Percentiles rank a stretch among this genome's conserved stretches.
Evolutionary conservation across 495 filamentous ascomycete genomes (phyloP).

Genomic region (Talaromyces trachyspermus): DNA sequence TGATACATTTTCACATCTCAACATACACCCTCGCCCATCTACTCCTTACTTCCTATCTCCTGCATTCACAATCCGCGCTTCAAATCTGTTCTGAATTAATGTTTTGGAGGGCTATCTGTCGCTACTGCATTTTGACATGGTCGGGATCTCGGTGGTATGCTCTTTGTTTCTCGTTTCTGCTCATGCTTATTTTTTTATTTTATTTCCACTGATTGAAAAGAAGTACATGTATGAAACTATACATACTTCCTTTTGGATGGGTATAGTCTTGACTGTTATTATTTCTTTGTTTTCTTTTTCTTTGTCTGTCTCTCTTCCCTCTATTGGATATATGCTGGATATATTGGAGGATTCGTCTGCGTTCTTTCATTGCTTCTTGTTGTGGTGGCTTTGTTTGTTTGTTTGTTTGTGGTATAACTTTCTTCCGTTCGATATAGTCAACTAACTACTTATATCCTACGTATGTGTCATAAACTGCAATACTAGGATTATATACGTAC

Average conservation of each 20-base stretch:
- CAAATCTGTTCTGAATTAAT: slow-evolving; percentile 1
- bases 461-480: too few species aligned
- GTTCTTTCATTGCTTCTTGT: neutral
- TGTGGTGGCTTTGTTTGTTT: too few species aligned
- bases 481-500: too few species aligned
- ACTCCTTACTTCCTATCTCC: too few species aligned
- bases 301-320: neutral
- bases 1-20: neutral
- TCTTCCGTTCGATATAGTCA: too few species aligned
- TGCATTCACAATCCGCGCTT: neutral
- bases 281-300: neutral
- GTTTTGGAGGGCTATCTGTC: slow-evolving; percentile 8
- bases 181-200: slow-evolving; percentile 2
- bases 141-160: slow-evolving; percentile 6
- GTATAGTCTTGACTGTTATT: neutral
- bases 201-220: too few species aligned
- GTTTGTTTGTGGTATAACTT: too few species aligned
- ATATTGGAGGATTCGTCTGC: neutral
- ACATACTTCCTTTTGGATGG: too few species aligned
- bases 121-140: slow-evolving; percentile 9
- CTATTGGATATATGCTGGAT: too few species aligned
- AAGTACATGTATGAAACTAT: too few species aligned
- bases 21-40: neutral
- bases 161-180: neutral
- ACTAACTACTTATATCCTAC: too few species aligned